Conservation (phyloP, 257 asterid genomes). For the Cruciata laevipes region DNA sequence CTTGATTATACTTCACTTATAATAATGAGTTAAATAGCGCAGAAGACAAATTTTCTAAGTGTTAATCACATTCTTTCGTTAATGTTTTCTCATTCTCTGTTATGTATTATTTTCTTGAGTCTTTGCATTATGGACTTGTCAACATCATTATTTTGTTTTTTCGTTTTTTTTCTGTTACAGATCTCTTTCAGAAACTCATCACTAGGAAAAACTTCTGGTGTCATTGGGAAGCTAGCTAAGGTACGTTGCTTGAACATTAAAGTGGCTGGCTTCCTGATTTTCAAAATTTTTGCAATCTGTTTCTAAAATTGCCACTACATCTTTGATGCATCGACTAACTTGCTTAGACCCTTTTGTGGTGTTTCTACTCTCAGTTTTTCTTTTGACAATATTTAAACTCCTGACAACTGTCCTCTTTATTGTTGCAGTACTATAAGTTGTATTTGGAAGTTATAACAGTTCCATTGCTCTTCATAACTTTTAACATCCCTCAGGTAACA, state of each 20-base stretch:
- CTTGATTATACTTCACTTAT: background rate
- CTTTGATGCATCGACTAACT: background rate
- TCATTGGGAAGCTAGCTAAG: slow-evolving; percentile 50
- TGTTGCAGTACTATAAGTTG: slow-evolving; percentile 47
- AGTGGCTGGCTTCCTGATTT: background rate
- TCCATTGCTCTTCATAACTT: slow-evolving; percentile 50
- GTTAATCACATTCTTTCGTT: background rate
- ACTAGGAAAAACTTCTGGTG: slow-evolving; percentile 32
- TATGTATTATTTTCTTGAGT: background rate
- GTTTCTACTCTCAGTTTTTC: slow-evolving; percentile 2
- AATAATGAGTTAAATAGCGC: background rate
- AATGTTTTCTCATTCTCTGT: background rate
- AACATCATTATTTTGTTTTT: background rate
- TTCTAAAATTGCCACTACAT: background rate
- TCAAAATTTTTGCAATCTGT: background rate
- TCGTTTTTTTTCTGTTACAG: slow-evolving; percentile 34
- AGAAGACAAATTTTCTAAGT: background rate
- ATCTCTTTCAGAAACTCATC: slow-evolving; percentile 48
- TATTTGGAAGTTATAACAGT: slow-evolving; percentile 65
- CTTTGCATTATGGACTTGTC: slow-evolving; percentile 4
- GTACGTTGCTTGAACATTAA: slow-evolving; percentile 32
- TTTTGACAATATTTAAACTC: slow-evolving; percentile 6
- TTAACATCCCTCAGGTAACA: slow-evolving; percentile 70
- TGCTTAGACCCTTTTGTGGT: background rate
- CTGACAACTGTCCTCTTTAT: slow-evolving; percentile 19